Evolutionary conservation across 202 grass and related monocot species (phyloP), one percentile per base, ranked within the genome.

Genomic region (Dendrocalamus latiflorus): DNA sequence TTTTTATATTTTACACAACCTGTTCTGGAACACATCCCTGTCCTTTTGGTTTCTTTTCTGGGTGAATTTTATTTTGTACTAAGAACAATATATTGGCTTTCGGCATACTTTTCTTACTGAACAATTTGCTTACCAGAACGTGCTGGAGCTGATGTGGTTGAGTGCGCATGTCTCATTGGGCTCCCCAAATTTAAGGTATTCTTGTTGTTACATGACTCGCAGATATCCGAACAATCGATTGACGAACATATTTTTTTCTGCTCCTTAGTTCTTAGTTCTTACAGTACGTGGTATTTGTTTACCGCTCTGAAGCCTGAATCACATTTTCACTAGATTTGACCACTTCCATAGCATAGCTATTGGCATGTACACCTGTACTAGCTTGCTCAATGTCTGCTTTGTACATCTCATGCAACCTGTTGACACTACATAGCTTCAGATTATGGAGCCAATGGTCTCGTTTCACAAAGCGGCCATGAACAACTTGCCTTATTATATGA

Each of bases 101-200:
- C 1, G 0, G 20, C 25, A 21, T 69, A 26, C 1, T 80, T 61
- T 12, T 77, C 53, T 65, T 60, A 37, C 53, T 50, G 15, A 43
- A 61, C 56, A 50, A 65, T 50, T 42, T 83, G 73, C 24, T 92
- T 86, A 61, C 1, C 76, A 97, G 94, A 97, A 57, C 91, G 94
- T 36, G 89, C 87, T 54, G 89, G 83, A 85, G 94, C 85, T 70
- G 83, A 89, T 65, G 94, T 97, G 49, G 80, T 94, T 59, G 94
- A 97, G 76, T 97, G 94, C 68, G 91, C 94, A 33, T 97, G 94
- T 56, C 71, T 97, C 71, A 85, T 97, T 34, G 94, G 89, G 18
- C 78, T 97, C 72, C 91, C 94, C 41, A 92, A 97, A 88, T 92
- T 97, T 72, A 97, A 90, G 91, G 94, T 94, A 84, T 39, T 53